Evolutionary conservation across 805 yeast species (phyloP).

Genomic region (Tetrapisispora fleetii): DNA sequence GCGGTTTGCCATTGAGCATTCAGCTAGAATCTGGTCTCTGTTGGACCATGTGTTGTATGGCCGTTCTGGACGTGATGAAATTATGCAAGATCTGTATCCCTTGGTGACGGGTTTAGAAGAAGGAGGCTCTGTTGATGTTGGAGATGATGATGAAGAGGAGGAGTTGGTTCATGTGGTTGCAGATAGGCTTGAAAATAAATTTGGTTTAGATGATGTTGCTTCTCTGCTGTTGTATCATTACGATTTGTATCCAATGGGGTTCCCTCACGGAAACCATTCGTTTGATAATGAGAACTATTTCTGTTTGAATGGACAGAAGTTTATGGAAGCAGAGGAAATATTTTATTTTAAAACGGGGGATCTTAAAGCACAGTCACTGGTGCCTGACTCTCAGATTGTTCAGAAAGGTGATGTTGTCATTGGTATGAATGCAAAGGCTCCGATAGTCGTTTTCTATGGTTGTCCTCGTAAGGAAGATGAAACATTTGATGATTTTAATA

Average conservation of each 20-base stretch:
- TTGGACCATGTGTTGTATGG: conserved; percentile 1
- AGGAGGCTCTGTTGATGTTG: neutral
- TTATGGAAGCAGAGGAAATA: conserved; percentile 61
- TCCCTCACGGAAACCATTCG: conserved; percentile 1
- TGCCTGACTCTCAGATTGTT: conserved; percentile 13
- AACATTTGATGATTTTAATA: conserved; percentile 47
- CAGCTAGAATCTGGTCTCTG: neutral
- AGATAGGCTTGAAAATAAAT: conserved; percentile 2
- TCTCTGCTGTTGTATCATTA: conserved; percentile 11
- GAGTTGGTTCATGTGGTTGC: conserved; percentile 2
- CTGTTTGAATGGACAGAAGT: conserved; percentile 24
- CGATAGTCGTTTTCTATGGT: conserved; percentile 59
- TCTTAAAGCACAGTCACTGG: conserved; percentile 14
- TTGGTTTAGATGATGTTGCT: conserved; percentile 7
- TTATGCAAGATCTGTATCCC: conserved; percentile 9
- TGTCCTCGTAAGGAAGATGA: conserved; percentile 37
- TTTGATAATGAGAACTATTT: conserved; percentile 12
- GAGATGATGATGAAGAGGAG: conserved; percentile 5
- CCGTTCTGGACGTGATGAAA: too few relatives aligned
- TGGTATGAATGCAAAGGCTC: conserved; percentile 40
- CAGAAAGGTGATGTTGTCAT: conserved; percentile 54
- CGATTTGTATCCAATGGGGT: conserved; percentile 16
- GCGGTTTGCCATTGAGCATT: neutral
- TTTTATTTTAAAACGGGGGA: conserved; percentile 63
- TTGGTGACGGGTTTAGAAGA: conserved; percentile 7